Base-by-base conservation (phyloP, 2,329 filamentous ascomycete genomes). In the Aspergillus arachidicola region DNA sequence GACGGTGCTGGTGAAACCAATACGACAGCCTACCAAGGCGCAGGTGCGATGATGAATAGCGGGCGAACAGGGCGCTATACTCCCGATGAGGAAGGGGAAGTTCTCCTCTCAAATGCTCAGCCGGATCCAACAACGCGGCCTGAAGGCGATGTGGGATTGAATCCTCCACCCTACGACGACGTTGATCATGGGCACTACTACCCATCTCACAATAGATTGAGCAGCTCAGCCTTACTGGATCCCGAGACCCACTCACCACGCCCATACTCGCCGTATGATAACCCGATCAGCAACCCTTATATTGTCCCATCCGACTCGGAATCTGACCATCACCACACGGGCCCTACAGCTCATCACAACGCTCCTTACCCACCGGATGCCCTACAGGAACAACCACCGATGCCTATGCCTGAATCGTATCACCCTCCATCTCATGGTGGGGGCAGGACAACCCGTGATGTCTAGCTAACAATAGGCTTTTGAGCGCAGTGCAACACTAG, bases 81-180 rank as follows among this genome's bases (percentile, higher is more conserved):
- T 14, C 67, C 67, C 6, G 72, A 73, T 12, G 78, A 79, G 45
- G 79, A 81, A 65, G 78, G 74, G 36, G 71, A 75, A 30, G 72
- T 76, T 9, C 74, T 81, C 21, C 73, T 81, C 7, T 71, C 76
- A 4, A 70, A 80, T 62, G 74, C 78, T 11, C 79, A 80, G 66
- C 66, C 73, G 2, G 78, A 77, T 34, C 76, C 77, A 14, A 66
- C 69, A 3, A 65, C 69, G n/a, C 68, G 62, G 38, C 62, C 67
- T 6, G 32, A 26, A 5, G 56, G 50, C 16, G 65, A 66, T 41
- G 43, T 66, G n/a, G 60, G 66, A 51, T 26, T 64, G 11, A 63
- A 62, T 1, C 65, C 66, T 32, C 64, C 67, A 16, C 60, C 65
- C 4, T 68, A 71, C 48, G 67, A 72, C 4, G 64, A 69, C 26